Conservation (phyloP, 768 basidiomycete genomes). For the Leccinum obscurum region DNA sequence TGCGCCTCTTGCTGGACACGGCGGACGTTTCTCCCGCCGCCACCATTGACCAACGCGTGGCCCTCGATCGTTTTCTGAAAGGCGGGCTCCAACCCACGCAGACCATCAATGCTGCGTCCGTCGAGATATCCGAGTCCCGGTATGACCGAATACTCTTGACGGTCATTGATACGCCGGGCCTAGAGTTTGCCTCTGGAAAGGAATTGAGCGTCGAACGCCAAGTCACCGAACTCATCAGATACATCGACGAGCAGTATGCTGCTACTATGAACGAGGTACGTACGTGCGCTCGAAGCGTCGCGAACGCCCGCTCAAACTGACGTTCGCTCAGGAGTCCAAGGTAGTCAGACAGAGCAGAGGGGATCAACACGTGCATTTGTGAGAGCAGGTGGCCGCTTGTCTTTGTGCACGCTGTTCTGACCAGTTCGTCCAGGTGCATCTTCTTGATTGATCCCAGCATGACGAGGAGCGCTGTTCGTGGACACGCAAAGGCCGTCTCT, state of each 20-base stretch:
- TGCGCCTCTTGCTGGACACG: slow-evolving; percentile 80
- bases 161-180: slow-evolving; percentile 83
- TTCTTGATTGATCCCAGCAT: slow-evolving; percentile 84
- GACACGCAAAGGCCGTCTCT: slow-evolving; percentile 56
- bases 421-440: slow-evolving; percentile 56
- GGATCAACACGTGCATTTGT: slow-evolving; percentile 90
- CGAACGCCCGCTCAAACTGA: slow-evolving; percentile 1
- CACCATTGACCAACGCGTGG: slow-evolving; percentile 69
- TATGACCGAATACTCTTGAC: slow-evolving; percentile 78
- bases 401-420: slow-evolving; percentile 13
- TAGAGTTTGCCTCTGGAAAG: slow-evolving; percentile 71
- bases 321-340: slow-evolving; percentile 69
- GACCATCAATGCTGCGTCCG: slow-evolving; percentile 62
- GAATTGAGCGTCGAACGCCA: slow-evolving; percentile 81
- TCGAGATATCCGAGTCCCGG: slow-evolving; percentile 83
- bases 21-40: slow-evolving; percentile 78
- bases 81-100: slow-evolving; percentile 61
- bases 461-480: slow-evolving; percentile 51
- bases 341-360: slow-evolving; percentile 84
- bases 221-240: slow-evolving; percentile 71
- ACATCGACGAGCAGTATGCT: slow-evolving; percentile 77
- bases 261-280: slow-evolving; percentile 84
- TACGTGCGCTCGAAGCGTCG: slow-evolving; percentile 1
- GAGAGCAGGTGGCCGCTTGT: slow-evolving; percentile 30
- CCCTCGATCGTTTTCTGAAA: slow-evolving; percentile 64